phyloP scores from a whole-genome alignment of 1,284 basidiomycete genomes.

The Fomitopsis schrenkii region DNA sequence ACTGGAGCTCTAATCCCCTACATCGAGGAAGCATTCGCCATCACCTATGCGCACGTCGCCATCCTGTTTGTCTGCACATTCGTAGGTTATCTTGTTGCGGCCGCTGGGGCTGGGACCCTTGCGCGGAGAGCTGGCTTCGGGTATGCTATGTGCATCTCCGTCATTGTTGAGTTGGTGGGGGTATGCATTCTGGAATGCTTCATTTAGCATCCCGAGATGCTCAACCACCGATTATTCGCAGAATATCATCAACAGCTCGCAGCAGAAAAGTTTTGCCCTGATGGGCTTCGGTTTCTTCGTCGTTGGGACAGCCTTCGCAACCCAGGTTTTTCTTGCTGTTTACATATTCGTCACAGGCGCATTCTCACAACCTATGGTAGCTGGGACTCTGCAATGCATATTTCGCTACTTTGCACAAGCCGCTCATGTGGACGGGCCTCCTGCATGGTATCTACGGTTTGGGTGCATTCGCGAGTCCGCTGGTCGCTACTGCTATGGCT shows the following conservation, averaged over 20 bases:
- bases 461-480: constrained; percentile 28
- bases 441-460: constrained; percentile 30
- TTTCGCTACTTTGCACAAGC: constrained; percentile 26
- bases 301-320: constrained; percentile 27
- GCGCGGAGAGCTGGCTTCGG: constrained; percentile 27
- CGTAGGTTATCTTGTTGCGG: constrained; percentile 26
- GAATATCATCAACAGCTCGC: constrained; percentile 31
- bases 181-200: constrained; percentile 14
- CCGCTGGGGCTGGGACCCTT: constrained; percentile 20
- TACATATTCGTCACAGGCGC: neutral
- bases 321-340: constrained; percentile 19
- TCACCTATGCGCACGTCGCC: constrained; percentile 26
- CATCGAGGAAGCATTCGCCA: constrained; percentile 24
- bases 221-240: constrained; percentile 3
- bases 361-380: constrained; percentile 10
- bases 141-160: constrained; percentile 22
- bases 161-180: constrained; percentile 25
- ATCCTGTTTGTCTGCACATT: constrained; percentile 27
- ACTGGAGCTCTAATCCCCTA: constrained; percentile 28
- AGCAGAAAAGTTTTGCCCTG: constrained; percentile 24
- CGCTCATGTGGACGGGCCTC: constrained; percentile 28
- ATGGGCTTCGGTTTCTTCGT: constrained; percentile 32
- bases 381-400: constrained; percentile 29
- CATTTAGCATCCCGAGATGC: neutral
- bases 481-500: constrained; percentile 29